Conservation (phyloP, 2,329 filamentous ascomycete genomes). For the Aspergillus tamarii region DNA sequence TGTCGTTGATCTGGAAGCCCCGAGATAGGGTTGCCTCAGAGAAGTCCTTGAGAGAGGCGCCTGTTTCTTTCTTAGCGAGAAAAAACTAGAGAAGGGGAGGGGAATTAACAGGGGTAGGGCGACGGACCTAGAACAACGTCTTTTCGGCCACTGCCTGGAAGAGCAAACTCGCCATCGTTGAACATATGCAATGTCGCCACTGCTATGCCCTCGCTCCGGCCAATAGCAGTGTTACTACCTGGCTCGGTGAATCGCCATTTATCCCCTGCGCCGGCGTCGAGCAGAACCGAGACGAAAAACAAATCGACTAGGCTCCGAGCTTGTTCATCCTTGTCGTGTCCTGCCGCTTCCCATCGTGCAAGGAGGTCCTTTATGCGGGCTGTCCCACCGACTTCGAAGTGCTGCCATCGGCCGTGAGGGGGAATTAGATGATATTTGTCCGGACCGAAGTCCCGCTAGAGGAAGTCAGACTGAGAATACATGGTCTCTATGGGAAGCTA, state of each 20-base stretch:
- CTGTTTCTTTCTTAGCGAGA: constrained; percentile 1
- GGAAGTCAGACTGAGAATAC: not conserved
- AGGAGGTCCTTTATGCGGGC: constrained; percentile 53
- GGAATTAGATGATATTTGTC: constrained; percentile 53
- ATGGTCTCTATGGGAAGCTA: not conserved
- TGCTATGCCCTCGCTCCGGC: constrained; percentile 56
- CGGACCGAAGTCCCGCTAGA: constrained; percentile 56
- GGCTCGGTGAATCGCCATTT: constrained; percentile 53
- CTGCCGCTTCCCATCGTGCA: constrained; percentile 48
- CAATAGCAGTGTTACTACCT: constrained; percentile 31
- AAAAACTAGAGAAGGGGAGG: not conserved
- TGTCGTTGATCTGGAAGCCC: constrained; percentile 49
- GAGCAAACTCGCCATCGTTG: constrained; percentile 43
- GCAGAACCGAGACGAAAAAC: constrained; percentile 63
- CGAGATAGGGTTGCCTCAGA: constrained; percentile 37
- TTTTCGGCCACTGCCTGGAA: not conserved
- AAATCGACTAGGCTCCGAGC: constrained; percentile 62
- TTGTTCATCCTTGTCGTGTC: constrained; percentile 50
- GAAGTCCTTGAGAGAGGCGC: constrained; percentile 28
- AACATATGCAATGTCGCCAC: constrained; percentile 58
- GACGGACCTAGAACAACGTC: constrained; percentile 15
- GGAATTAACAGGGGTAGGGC: not conserved
- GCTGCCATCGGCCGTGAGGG: constrained; percentile 64
- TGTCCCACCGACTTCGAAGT: constrained; percentile 62
- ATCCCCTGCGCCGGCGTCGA: constrained; percentile 60